These are phyloP conservation scores for Coffea humblotiana DNA, from an alignment of 305 asterid species.

Conservation along the genomic window DNA sequence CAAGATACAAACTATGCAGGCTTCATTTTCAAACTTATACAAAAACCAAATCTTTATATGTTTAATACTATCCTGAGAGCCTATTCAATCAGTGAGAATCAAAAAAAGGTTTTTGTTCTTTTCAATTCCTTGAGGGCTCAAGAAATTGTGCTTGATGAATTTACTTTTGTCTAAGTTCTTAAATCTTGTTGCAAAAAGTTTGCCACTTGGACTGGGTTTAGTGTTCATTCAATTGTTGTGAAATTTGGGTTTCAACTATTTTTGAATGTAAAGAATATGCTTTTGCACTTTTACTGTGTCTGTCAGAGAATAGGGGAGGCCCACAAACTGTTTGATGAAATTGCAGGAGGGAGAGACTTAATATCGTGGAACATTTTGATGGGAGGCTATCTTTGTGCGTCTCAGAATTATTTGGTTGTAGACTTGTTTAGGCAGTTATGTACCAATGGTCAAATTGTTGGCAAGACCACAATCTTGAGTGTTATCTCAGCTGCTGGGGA, in stretches of 20 bases:
- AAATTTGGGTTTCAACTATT: constrained; percentile 50
- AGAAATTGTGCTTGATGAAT: constrained; percentile 45
- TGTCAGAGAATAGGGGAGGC: constrained; percentile 46
- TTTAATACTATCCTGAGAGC: constrained; percentile 59
- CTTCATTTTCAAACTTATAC: constrained; percentile 43
- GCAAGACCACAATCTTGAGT: constrained; percentile 38
- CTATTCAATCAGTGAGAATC: constrained; percentile 41
- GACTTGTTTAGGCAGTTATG: constrained; percentile 38
- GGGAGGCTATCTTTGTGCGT: constrained; percentile 55
- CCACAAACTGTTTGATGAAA: constrained; percentile 58
- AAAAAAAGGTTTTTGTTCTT: constrained; percentile 36
- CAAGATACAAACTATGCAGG: constrained; percentile 45
- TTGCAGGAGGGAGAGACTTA: constrained; percentile 37
- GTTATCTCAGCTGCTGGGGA: constrained; percentile 42
- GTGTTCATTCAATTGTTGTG: constrained; percentile 42
- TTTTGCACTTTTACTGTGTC: constrained; percentile 53
- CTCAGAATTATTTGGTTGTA: constrained; percentile 32
- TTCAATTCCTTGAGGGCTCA: constrained; percentile 52
- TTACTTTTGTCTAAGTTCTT: constrained; percentile 47
- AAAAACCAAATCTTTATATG: constrained; percentile 59
- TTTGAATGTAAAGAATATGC: constrained; percentile 54
- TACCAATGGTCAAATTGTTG: constrained; percentile 22
- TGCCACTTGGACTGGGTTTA: constrained; percentile 38
- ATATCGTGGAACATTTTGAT: constrained; percentile 60
- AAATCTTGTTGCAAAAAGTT: constrained; percentile 44